Evolutionary conservation across 2,329 filamentous ascomycete genomes (phyloP), one percentile per base, ranked within the genome.

Genomic region (Ceratocystis destructans): DNA sequence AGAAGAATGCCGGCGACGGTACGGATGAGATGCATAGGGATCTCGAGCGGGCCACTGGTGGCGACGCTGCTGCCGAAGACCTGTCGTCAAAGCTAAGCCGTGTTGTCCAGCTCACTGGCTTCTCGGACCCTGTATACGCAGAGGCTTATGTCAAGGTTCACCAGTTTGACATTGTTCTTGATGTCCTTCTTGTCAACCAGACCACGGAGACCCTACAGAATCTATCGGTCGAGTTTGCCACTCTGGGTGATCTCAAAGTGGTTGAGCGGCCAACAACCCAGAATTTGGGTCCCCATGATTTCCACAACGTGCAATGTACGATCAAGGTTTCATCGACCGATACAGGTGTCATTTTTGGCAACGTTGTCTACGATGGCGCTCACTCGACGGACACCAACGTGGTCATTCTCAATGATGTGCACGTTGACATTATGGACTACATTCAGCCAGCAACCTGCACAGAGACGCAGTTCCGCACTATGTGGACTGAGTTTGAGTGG

Each of bases 401-500:
- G 7, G 94, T 99, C 66, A 99, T 99, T 71, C 83, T 99, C 65
- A 97, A 97, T 74, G 94, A 99, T 75, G 86, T 99, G 37, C 94
- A 99, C 73, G 93, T 97, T 67, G 94, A 99, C 74, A 96, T 99
- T 70, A 99, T 99, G 94, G 94, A 99, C 78, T 99, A 99, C 79
- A 99, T 99, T 73, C 93, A 97, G 75, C 94, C 94, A 1, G 93
- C 93, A 5, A 87, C 91, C 17, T 99, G 94, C 81, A 94, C 90
- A 3, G 94, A 99, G 80, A 96, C 93, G 10, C 91, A 97, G 73
- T 99, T 99, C 86, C 86, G 94, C 68, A 96, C 90, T n/a, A 99
- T 99, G 94, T 99, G 94, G 94, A 99, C 94, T 46, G 94, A 99
- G 75, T 99, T 99, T 71, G 94, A 99, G 75, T 99, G 94, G 94